phyloP scores from a whole-genome alignment of 2,329 filamentous ascomycete species.

The Aspergillus brasiliensis region DNA sequence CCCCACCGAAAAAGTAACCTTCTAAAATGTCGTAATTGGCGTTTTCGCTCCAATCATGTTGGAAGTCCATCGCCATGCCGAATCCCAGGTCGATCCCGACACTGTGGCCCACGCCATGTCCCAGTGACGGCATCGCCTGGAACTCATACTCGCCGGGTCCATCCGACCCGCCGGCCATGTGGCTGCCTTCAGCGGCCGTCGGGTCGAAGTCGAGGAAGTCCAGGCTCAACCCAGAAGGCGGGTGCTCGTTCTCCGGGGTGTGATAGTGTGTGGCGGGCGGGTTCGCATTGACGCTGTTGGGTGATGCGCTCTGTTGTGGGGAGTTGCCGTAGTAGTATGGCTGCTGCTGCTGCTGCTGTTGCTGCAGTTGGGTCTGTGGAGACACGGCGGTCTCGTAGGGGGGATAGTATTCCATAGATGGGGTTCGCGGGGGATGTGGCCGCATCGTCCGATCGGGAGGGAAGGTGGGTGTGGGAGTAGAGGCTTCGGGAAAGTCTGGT shows the following conservation, averaged over 20 bases:
- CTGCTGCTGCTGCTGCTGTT: no score
- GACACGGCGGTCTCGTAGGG: slow-evolving; percentile 40
- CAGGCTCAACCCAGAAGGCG: slow-evolving; percentile 46
- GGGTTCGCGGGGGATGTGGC: slow-evolving; percentile 30
- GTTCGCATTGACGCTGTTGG: slow-evolving; percentile 28
- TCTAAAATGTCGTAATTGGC: slow-evolving; percentile 55
- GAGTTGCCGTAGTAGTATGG: slow-evolving; percentile 39
- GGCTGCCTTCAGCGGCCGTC: slow-evolving; percentile 29
- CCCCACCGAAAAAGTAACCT: slow-evolving; percentile 58
- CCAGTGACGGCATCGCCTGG: slow-evolving; percentile 32
- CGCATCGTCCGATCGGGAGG: slow-evolving; percentile 25
- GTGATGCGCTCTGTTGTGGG: slow-evolving; percentile 37
- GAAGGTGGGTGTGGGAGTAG: slow-evolving; percentile 26
- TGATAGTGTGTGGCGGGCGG: slow-evolving; percentile 28
- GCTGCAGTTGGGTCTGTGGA: slow-evolving; percentile 30
- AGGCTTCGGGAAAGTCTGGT: slow-evolving; percentile 27
- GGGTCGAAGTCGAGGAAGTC: slow-evolving; percentile 58
- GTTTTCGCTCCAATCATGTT: slow-evolving; percentile 54
- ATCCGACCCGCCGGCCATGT: slow-evolving; percentile 30
- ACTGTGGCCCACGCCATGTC: slow-evolving; percentile 36
- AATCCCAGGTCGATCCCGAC: slow-evolving; percentile 49
- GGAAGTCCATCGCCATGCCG: slow-evolving; percentile 48
- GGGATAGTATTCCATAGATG: slow-evolving; percentile 37
- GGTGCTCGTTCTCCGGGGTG: slow-evolving; percentile 25
- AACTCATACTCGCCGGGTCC: slow-evolving; percentile 33